phyloP scores from a whole-genome alignment of 2,329 filamentous ascomycete genomes.

The Penicillium vulpinum region DNA sequence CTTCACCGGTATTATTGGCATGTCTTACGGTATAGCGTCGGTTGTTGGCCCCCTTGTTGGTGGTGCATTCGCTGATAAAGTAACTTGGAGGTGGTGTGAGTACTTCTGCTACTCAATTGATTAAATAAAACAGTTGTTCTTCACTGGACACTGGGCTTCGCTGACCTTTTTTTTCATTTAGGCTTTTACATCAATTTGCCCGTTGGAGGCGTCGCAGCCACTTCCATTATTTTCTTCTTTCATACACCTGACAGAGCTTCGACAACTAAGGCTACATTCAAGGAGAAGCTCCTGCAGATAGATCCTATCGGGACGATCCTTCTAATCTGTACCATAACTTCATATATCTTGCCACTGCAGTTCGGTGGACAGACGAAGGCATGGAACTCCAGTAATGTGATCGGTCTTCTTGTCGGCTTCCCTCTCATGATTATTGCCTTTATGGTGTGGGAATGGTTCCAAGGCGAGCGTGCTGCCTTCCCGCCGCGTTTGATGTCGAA shows the following conservation, averaged over 20 bases:
- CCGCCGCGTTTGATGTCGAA: slow-evolving; percentile 38
- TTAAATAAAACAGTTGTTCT: not conserved
- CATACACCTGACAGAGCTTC: slow-evolving; percentile 14
- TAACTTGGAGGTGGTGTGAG: not conserved
- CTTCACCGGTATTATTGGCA: slow-evolving; percentile 49
- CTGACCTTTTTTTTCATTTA: not conserved
- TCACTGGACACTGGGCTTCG: not conserved
- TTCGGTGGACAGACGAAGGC: slow-evolving; percentile 43
- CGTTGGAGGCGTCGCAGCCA: not conserved
- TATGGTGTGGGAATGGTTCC: slow-evolving; percentile 36
- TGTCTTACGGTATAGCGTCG: slow-evolving; percentile 51
- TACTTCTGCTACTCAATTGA: not conserved
- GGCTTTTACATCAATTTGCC: slow-evolving; percentile 1
- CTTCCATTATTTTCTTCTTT: not conserved
- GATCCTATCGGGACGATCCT: slow-evolving; percentile 47
- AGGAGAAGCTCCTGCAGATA: slow-evolving; percentile 46
- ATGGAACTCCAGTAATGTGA: slow-evolving; percentile 44
- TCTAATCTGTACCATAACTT: slow-evolving; percentile 33
- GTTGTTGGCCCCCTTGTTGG: slow-evolving; percentile 52
- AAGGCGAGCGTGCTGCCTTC: slow-evolving; percentile 45
- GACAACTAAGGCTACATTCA: not conserved
- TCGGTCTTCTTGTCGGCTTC: slow-evolving; percentile 49
- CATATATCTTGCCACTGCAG: slow-evolving; percentile 32
- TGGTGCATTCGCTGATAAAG: slow-evolving; percentile 21
- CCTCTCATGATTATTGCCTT: slow-evolving; percentile 40